These are phyloP conservation scores for Phytophthora colocasiae DNA, from an alignment of 352 stramenopile species.

Conservation along the genomic window DNA sequence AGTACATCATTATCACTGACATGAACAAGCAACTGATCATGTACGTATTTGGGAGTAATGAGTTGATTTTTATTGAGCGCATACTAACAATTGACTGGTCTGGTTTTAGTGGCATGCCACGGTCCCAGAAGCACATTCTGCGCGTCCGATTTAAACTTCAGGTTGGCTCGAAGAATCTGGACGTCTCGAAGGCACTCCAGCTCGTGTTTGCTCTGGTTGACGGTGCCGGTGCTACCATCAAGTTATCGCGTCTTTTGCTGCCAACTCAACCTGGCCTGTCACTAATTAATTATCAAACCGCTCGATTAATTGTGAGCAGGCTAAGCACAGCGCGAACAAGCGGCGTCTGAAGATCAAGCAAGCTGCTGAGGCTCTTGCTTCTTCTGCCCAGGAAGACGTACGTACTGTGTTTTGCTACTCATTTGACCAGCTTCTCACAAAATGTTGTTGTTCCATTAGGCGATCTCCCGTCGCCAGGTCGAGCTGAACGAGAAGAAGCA, in stretches of 20 bases:
- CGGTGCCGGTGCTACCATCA: constrained; percentile 72
- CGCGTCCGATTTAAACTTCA: constrained; percentile 70
- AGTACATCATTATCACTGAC: constrained; percentile 83
- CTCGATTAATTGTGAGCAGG: constrained; percentile 32
- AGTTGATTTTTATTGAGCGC: neutral
- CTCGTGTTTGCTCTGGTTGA: constrained; percentile 68
- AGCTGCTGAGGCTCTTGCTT: constrained; percentile 43
- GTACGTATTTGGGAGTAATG: constrained; percentile 42
- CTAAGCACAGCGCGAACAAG: constrained; percentile 80
- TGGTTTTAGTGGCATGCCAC: constrained; percentile 66
- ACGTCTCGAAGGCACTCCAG: constrained; percentile 51
- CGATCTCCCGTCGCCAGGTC: constrained; percentile 51
- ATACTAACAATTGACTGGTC: constrained; percentile 1
- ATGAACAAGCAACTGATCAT: constrained; percentile 70
- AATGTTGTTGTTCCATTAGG: constrained; percentile 30
- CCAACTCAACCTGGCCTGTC: constrained; percentile 1
- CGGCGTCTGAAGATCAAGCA: constrained; percentile 74
- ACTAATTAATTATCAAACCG: constrained; percentile 4
- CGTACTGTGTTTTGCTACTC: neutral
- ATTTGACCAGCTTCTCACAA: neutral
- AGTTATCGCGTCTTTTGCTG: constrained; percentile 53
- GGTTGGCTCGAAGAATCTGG: constrained; percentile 68
- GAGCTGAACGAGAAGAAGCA: constrained; percentile 82
- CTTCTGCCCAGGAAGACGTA: constrained; percentile 44
- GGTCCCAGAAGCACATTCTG: constrained; percentile 63